These are phyloP conservation scores for Pichia sorboxylosa DNA, from an alignment of 1,139 yeast species.

Conservation along the genomic window DNA sequence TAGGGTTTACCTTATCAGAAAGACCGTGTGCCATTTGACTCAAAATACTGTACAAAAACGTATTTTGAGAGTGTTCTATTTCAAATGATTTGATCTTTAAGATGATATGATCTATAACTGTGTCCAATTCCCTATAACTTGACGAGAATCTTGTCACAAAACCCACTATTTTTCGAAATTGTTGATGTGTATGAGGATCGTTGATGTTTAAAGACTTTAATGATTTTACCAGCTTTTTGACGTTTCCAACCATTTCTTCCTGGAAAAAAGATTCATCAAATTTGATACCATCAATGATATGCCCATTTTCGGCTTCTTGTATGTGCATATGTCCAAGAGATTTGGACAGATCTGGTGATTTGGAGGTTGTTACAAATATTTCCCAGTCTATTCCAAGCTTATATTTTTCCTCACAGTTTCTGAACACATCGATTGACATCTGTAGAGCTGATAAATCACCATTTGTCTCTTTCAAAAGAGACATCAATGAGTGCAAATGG, in stretches of 20 bases:
- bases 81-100: slow-evolving; percentile 2
- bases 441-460: neutral
- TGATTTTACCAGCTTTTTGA: no score
- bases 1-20: neutral
- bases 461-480: neutral
- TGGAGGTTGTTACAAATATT: neutral
- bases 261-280: no score
- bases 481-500: slow-evolving; percentile 2
- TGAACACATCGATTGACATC: neutral
- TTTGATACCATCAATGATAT: no score
- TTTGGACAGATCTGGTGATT: neutral
- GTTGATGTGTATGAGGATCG: neutral
- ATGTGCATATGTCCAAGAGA: no score
- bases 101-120: slow-evolving; percentile 1
- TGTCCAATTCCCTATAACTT: neutral
- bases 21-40: slow-evolving; percentile 6
- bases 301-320: no score
- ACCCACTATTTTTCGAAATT: neutral
- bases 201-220: slow-evolving; percentile 2
- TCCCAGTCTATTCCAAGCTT: slow-evolving; percentile 2
- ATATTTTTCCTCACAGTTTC: neutral
- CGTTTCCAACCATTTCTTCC: no score
- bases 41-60: slow-evolving; percentile 1
- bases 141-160: neutral
- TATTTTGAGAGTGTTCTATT: neutral